phyloP scores from a whole-genome alignment of 2,329 filamentous ascomycete species.

The Penicillium italicum region DNA sequence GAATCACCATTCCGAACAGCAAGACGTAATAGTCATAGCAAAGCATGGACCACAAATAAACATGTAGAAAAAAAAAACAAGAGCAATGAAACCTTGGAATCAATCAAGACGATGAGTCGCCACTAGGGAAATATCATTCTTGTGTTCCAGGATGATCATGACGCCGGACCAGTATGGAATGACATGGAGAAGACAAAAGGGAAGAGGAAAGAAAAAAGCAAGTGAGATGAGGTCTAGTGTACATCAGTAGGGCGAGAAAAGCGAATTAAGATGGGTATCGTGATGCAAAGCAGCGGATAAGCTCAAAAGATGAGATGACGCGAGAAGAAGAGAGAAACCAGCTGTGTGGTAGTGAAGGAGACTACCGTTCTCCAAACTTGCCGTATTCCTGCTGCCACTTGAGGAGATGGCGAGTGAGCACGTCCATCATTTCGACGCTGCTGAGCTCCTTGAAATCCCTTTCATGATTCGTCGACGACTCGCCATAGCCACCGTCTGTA shows the following conservation, averaged over 20 bases:
- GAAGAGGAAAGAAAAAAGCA: conserved; percentile 1
- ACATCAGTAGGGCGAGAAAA: conserved; percentile 13
- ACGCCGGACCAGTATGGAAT: conserved; percentile 19
- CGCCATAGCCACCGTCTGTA: conserved; percentile 26
- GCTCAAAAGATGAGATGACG: conserved; percentile 11
- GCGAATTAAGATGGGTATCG: conserved; percentile 21
- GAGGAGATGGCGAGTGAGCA: conserved; percentile 72
- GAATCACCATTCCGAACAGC: not conserved
- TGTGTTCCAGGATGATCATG: conserved; percentile 13
- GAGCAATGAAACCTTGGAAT: not conserved
- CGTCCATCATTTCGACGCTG: conserved; percentile 88
- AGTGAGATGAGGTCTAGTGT: conserved; percentile 16
- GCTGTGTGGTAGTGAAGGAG: not conserved
- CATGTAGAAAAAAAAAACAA: not conserved
- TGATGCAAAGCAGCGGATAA: conserved; percentile 19
- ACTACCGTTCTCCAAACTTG: conserved; percentile 50
- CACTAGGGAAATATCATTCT: conserved; percentile 2
- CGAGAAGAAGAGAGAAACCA: not conserved
- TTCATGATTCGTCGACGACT: conserved; percentile 29
- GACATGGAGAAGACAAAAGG: conserved; percentile 2
- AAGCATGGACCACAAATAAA: not conserved
- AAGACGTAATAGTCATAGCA: conserved; percentile 2
- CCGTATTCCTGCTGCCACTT: conserved; percentile 77
- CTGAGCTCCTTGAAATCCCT: conserved; percentile 69
- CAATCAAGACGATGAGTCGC: not conserved